phyloP scores from a whole-genome alignment of 371 early-diverging fungal genomes.

The Apophysomyces sp. region DNA sequence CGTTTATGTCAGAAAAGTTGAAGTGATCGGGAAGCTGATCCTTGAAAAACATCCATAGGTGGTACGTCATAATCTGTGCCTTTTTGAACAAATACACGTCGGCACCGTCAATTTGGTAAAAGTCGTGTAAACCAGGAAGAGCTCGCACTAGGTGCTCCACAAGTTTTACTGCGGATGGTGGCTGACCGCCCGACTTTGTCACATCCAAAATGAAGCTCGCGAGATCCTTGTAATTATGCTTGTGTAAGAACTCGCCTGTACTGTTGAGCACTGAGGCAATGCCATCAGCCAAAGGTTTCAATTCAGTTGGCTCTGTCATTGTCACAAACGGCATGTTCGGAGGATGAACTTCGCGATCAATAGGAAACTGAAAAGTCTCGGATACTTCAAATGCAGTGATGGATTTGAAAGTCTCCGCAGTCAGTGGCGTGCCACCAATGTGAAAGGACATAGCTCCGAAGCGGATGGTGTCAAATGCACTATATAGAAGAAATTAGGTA shows the following conservation, averaged over 20 bases:
- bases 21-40: slow-evolving; percentile 53
- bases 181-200: slow-evolving; percentile 37
- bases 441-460: slow-evolving; percentile 87
- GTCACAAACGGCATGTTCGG: slow-evolving; percentile 64
- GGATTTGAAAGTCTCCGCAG: slow-evolving; percentile 41
- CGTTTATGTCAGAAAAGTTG: slow-evolving; percentile 61
- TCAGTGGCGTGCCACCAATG: slow-evolving; percentile 56
- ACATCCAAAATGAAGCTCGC: slow-evolving; percentile 71
- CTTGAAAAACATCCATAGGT: slow-evolving; percentile 41
- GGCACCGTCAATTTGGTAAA: slow-evolving; percentile 44
- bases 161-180: slow-evolving; percentile 49
- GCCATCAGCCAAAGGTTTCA: slow-evolving; percentile 65
- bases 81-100: slow-evolving; percentile 65
- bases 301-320: slow-evolving; percentile 61
- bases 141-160: slow-evolving; percentile 56
- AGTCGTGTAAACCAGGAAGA: slow-evolving; percentile 72
- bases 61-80: slow-evolving; percentile 67
- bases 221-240: slow-evolving; percentile 58
- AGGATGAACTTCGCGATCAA: slow-evolving; percentile 57
- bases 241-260: slow-evolving; percentile 61
- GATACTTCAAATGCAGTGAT: slow-evolving; percentile 52
- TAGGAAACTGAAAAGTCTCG: slow-evolving; percentile 60
- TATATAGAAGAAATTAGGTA: slow-evolving; percentile 4
- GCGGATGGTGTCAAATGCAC: slow-evolving; percentile 73
- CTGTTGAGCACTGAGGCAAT: slow-evolving; percentile 67